These are phyloP conservation scores for Phytophthora pseudosyringae DNA, from an alignment of 352 stramenopile species.

Conservation along the genomic window DNA sequence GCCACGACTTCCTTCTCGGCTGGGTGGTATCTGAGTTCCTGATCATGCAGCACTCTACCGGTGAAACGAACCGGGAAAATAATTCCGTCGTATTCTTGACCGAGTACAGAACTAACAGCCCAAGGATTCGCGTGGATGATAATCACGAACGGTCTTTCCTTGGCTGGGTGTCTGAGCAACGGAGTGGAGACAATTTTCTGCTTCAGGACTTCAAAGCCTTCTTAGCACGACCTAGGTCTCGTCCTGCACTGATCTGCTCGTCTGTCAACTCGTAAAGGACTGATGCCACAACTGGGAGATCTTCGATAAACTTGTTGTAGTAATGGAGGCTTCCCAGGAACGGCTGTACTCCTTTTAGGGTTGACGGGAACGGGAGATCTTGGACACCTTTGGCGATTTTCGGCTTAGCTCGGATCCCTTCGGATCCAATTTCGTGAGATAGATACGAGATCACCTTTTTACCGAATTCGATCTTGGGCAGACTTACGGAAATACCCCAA, in stretches of 20 bases:
- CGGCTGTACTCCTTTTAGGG: not conserved
- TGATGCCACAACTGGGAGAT: not conserved
- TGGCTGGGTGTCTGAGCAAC: not conserved
- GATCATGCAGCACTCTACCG: conserved; percentile 6
- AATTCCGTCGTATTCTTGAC: not conserved
- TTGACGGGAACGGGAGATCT: not conserved
- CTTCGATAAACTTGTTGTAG: not conserved
- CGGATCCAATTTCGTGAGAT: not conserved
- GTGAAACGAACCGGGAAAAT: conserved; percentile 4
- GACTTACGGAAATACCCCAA: not conserved
- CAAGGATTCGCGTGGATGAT: conserved; percentile 5
- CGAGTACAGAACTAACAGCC: not conserved
- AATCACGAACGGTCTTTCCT: conserved; percentile 1
- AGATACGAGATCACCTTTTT: not conserved
- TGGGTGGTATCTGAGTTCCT: conserved; percentile 6
- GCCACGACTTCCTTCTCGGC: conserved; percentile 13
- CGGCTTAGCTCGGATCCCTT: not conserved
- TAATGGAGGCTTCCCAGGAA: not conserved
- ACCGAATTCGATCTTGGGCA: not conserved
- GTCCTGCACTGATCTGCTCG: not conserved
- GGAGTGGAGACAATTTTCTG: not conserved
- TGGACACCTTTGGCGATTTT: not conserved
- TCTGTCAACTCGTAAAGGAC: not conserved
- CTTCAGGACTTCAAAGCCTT: not conserved
- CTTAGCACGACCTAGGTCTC: not conserved